Evolutionary conservation across 306 rosid species (phyloP).

Genomic region (Leucaena leucocephala): DNA sequence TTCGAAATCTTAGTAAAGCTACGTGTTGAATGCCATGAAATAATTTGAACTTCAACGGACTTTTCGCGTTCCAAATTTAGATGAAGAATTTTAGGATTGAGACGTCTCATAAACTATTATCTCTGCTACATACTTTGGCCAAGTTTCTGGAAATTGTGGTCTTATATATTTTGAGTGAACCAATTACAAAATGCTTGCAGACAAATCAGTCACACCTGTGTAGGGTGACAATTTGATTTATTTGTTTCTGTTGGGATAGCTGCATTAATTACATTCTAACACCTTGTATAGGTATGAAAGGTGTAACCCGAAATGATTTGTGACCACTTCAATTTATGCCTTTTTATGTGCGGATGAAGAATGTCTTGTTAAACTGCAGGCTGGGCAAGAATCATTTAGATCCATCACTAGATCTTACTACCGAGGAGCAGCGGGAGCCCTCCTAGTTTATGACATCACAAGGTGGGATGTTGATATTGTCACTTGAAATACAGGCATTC

Average conservation of each 20-base stretch:
- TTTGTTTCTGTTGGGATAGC: background rate
- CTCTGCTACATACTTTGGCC: background rate
- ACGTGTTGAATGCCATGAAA: background rate
- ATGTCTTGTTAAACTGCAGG: slow-evolving; percentile 53
- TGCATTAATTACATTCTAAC: background rate
- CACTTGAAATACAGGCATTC: slow-evolving; percentile 13
- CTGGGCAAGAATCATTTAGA: slow-evolving; percentile 97
- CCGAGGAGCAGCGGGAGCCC: slow-evolving; percentile 76
- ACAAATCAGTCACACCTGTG: background rate
- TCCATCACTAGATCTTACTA: slow-evolving; percentile 96
- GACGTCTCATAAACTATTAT: slow-evolving; percentile 14
- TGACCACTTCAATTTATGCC: background rate
- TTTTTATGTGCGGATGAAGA: slow-evolving; percentile 33
- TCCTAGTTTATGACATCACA: slow-evolving; percentile 51
- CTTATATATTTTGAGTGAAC: background rate
- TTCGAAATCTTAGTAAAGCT: background rate
- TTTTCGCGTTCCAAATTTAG: background rate
- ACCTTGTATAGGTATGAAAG: background rate
- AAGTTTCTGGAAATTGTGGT: background rate
- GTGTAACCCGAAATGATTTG: background rate
- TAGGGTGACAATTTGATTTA: background rate
- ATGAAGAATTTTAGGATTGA: background rate
- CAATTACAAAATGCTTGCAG: background rate
- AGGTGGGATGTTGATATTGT: slow-evolving; percentile 52
- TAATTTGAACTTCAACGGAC: background rate